phyloP scores from a whole-genome alignment of 129 eudicot species.

The Saussurea involucrata region DNA sequence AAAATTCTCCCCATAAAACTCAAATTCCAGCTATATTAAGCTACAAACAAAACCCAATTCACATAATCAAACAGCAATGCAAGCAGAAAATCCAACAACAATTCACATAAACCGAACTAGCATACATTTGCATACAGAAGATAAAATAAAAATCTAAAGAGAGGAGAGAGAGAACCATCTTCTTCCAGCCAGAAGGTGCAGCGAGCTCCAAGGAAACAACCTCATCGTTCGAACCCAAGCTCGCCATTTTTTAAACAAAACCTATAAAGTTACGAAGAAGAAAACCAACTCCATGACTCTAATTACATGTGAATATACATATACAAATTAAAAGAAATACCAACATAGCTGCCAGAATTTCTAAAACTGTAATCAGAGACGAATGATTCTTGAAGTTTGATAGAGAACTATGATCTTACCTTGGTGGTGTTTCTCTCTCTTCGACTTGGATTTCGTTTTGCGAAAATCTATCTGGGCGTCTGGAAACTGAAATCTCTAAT shows the following conservation, averaged over 20 bases:
- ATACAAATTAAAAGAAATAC: background rate
- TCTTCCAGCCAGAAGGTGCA: conserved; percentile 80
- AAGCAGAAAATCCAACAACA: conserved; percentile 2
- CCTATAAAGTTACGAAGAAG: conserved; percentile 23
- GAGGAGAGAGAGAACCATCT: conserved; percentile 51
- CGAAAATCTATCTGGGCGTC: conserved; percentile 26
- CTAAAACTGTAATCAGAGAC: background rate
- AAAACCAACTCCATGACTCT: conserved; percentile 3
- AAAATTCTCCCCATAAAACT: background rate
- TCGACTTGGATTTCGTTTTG: conserved; percentile 27
- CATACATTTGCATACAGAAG: background rate
- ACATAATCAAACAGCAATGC: conserved; percentile 2
- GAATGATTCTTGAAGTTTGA: conserved; percentile 10
- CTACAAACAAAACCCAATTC: conserved; percentile 4
- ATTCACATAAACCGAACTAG: background rate
- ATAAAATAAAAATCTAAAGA: conserved; percentile 2
- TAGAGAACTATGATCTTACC: conserved; percentile 11
- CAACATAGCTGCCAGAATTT: background rate
- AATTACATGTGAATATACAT: conserved; percentile 7
- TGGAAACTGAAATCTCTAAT: conserved; percentile 22
- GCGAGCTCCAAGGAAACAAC: conserved; percentile 72
- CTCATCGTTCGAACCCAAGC: conserved; percentile 42
- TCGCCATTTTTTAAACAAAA: conserved; percentile 49
- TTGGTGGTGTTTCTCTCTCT: conserved; percentile 31
- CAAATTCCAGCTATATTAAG: conserved; percentile 1